Percentiles rank a stretch among this genome's conserved stretches.
Conservation (phyloP, 129 eudicot species). For the Smallanthus sonchifolius region DNA sequence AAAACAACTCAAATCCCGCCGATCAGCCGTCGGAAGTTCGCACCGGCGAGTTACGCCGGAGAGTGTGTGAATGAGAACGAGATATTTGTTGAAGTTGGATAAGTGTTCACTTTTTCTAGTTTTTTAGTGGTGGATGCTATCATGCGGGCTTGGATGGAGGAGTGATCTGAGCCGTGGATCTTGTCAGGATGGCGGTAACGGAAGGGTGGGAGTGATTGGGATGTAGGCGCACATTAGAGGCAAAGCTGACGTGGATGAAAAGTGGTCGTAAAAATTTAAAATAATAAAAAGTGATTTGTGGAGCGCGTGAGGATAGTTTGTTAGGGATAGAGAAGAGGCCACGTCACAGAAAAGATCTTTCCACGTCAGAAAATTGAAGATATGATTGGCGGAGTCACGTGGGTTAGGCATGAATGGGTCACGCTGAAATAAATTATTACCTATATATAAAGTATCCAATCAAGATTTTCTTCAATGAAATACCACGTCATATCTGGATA, state of each 20-base stretch:
- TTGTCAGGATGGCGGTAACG: background rate
- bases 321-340: conserved; percentile 20
- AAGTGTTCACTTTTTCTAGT: background rate
- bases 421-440: background rate
- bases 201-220: background rate
- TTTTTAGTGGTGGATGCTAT: conserved; percentile 12
- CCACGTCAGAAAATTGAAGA: conserved; percentile 14
- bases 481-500: no score
- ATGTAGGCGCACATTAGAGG: conserved; percentile 3
- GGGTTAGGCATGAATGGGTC: conserved; percentile 13
- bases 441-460: no score
- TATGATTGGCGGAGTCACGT: conserved; percentile 12
- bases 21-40: background rate
- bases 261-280: background rate
- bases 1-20: conserved; percentile 6
- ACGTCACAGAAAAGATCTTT: conserved; percentile 24
- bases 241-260: conserved; percentile 24
- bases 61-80: background rate
- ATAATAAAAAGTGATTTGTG: conserved; percentile 10
- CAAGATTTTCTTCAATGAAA: no score
- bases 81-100: background rate
- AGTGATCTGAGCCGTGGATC: conserved; percentile 9
- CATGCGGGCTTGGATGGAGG: conserved; percentile 2
- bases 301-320: conserved; percentile 20
- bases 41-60: background rate